Evolutionary conservation across 2,329 filamentous ascomycete species (phyloP), one percentile per base, ranked within the genome.

Genomic region (Rhynchosporium agropyri): DNA sequence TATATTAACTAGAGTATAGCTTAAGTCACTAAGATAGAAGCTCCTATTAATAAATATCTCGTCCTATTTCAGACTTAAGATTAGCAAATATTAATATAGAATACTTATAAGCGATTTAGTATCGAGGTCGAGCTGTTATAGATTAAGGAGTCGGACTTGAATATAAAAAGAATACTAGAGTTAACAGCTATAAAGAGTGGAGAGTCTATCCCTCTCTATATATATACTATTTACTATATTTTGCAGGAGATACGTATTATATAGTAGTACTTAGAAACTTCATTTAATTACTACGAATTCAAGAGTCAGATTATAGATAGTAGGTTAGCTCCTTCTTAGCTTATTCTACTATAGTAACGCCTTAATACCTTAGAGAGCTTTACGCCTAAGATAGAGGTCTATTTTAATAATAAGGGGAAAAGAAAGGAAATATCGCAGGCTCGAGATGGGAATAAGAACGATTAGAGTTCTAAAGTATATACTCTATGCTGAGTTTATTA

Each of bases 341-440:
- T 74, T 0, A 77, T 70, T 0, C 84, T 87, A 0, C 75, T 94
- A 1, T 74, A 79, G 0, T 81, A 87, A 72, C 81, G 89, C 0
- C 76, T 91, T 1, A 80, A 84, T 6, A 79, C 87, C 0, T 76
- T 91, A 0, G 84, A 91, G 69, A 86, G 82, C 13, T 90, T 90
- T 73, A 80, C 90, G 73, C 78, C 80, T 1, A 29, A 45, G 10
- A 58, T 33, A 0, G 65, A 73, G 49, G 67, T 54, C 12, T 8
- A 15, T 13, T 6, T 7, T 6, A 51, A 36, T 26, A 29, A 3
- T 3, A 53, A 60, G 53, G 20, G 55, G 60, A 58, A 10, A 9
- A 60, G 49, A 48, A 59, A 38, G 1, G 31, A 40, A 40, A 31
- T 61, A 36, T 53, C 31, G 64, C 65, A 15, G 72, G 71, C 2